These are phyloP conservation scores for Strobilomyces dryophilus DNA, from an alignment of 768 basidiomycete species.

Conservation along the genomic window DNA sequence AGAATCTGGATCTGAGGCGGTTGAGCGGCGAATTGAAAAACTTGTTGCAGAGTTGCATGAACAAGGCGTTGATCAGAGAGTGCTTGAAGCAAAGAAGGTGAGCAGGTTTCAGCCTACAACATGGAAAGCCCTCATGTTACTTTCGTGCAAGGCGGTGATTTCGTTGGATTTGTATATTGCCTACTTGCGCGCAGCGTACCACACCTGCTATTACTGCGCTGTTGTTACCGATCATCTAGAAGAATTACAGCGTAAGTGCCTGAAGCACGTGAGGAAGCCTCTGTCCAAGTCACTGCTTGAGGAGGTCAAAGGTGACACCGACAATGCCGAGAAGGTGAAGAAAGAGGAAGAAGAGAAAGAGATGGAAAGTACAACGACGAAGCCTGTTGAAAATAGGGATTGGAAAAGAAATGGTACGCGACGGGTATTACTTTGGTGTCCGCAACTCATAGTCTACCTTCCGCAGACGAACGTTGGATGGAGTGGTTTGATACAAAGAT, in stretches of 20 bases:
- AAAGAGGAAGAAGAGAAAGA: constrained; percentile 45
- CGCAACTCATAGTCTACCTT: constrained; percentile 8
- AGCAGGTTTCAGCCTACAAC: constrained; percentile 18
- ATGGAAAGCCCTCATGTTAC: constrained; percentile 20
- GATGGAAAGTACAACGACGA: constrained; percentile 24
- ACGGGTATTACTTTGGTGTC: background rate
- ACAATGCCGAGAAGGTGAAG: constrained; percentile 44
- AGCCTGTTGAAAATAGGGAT: constrained; percentile 43
- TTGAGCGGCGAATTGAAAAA: constrained; percentile 79
- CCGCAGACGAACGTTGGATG: constrained; percentile 79
- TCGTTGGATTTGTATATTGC: constrained; percentile 90
- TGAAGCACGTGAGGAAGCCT: constrained; percentile 84
- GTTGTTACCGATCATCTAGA: constrained; percentile 90
- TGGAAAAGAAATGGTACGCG: constrained; percentile 66
- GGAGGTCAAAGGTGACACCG: constrained; percentile 53
- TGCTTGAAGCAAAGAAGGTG: constrained; percentile 70
- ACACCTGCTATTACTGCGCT: constrained; percentile 98
- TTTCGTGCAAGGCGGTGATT: constrained; percentile 56
- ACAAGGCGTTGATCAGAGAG: constrained; percentile 65
- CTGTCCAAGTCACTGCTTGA: constrained; percentile 57
- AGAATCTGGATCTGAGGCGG: constrained; percentile 69
- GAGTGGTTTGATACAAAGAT: constrained; percentile 88
- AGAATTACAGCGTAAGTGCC: constrained; percentile 92
- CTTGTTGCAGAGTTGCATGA: constrained; percentile 66
- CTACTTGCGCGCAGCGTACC: constrained; percentile 87